Evolutionary conservation across 495 filamentous ascomycete species (phyloP).

Genomic region (Achaetomiella virescens): DNA sequence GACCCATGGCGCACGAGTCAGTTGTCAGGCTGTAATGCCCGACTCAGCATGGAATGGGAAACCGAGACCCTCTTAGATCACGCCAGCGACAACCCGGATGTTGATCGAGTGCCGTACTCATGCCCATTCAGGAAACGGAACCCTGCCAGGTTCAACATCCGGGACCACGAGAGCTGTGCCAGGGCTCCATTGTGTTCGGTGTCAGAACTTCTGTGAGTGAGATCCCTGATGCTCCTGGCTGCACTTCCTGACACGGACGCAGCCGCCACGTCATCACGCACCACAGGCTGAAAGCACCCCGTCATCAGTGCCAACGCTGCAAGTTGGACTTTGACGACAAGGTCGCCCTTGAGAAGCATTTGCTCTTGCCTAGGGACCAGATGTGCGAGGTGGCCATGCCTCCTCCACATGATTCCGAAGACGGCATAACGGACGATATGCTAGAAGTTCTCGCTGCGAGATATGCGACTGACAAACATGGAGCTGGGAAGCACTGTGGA

Average conservation of each 20-base stretch:
- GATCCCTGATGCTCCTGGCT: background rate
- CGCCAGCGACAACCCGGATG: background rate
- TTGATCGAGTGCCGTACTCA: conserved; percentile 8
- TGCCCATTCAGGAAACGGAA: conserved; percentile 37
- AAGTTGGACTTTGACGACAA: conserved; percentile 12
- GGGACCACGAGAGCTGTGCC: conserved; percentile 30
- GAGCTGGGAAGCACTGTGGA: conserved; percentile 23
- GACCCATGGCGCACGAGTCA: background rate
- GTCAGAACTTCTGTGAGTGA: conserved; percentile 19
- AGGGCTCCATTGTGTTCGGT: conserved; percentile 17
- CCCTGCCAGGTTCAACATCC: conserved; percentile 32
- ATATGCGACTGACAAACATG: background rate
- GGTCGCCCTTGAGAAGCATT: conserved; percentile 6
- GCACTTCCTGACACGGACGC: background rate
- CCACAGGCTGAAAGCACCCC: conserved; percentile 4
- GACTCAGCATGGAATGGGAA: conserved; percentile 4
- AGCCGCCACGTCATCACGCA: conserved; percentile 20
- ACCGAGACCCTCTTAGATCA: conserved; percentile 2
- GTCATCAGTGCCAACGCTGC: conserved; percentile 24
- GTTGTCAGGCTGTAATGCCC: background rate
- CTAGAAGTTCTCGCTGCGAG: background rate
- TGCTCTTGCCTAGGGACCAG: conserved; percentile 21
- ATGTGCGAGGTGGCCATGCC: conserved; percentile 20
- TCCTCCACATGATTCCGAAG: conserved; percentile 12
- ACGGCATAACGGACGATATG: conserved; percentile 20